A percentile compares a stretch with the other conserved stretches of the same genome.
Conservation (phyloP, 108 stramenopile genomes). For the Poteriospumella lacustris region DNA sequence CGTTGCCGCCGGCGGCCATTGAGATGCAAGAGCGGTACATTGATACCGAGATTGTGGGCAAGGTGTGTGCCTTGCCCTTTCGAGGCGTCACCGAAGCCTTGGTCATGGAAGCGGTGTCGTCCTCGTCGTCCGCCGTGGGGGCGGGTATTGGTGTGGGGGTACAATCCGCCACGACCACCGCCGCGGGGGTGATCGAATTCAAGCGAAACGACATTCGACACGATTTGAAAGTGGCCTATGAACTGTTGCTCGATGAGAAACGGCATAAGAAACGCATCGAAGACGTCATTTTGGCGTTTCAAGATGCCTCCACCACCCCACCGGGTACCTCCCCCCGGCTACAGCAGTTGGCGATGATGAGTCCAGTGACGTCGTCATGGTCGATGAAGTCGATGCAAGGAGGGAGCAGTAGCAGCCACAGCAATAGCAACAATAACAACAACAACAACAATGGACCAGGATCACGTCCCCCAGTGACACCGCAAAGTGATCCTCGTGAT, state of each 20-base stretch:
- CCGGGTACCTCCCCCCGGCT: not conserved
- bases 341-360: too few species aligned
- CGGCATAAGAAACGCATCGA: conserved; percentile 84
- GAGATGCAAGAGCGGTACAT: conserved; percentile 82
- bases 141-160: too few species aligned
- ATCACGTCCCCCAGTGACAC: not conserved
- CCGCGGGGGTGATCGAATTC: too few species aligned
- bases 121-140: not conserved
- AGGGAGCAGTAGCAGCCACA: not conserved
- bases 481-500: not conserved
- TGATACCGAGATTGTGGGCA: conserved; percentile 77
- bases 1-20: conserved; percentile 80
- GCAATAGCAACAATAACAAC: not conserved
- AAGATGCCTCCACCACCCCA: conserved; percentile 4
- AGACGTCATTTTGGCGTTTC: conserved; percentile 72
- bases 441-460: conserved; percentile 6
- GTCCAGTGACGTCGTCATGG: too few species aligned
- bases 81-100: conserved; percentile 35
- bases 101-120: conserved; percentile 37
- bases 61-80: conserved; percentile 40
- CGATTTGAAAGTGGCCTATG: conserved; percentile 81
- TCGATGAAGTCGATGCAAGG: too few species aligned
- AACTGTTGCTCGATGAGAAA: conserved; percentile 92
- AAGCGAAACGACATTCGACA: conserved; percentile 24
- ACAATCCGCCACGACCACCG: too few species aligned